Conservation (phyloP, 208 protist genomes). For the Leishmania turanica region DNA sequence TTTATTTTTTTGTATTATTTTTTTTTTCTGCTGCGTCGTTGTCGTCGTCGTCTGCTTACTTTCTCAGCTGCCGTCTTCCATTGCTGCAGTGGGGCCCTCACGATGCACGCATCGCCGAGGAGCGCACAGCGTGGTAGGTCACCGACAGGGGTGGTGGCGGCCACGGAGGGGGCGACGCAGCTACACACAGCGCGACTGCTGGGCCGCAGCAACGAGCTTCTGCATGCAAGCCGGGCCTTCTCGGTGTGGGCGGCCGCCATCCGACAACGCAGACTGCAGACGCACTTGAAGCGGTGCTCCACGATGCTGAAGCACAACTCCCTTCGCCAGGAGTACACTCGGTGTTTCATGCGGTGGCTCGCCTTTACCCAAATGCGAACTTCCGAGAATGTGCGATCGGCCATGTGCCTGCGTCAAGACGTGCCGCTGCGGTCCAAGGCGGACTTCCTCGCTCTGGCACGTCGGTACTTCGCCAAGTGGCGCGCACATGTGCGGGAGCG, state of each 20-base stretch:
- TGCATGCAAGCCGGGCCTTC: constrained; percentile 27
- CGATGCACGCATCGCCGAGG: neutral
- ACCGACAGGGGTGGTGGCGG: neutral
- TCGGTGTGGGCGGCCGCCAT: constrained; percentile 40
- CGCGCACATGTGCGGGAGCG: constrained; percentile 40
- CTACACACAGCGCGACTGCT: constrained; percentile 12
- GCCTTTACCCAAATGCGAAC: constrained; percentile 36
- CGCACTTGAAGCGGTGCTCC: constrained; percentile 70
- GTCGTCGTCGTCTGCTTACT: neutral
- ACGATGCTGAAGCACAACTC: constrained; percentile 58
- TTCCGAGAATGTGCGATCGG: constrained; percentile 13
- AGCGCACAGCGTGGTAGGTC: neutral
- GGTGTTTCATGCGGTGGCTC: constrained; percentile 74
- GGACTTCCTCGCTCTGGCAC: constrained; percentile 56
- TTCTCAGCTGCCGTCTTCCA: neutral
- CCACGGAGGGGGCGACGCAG: constrained; percentile 13
- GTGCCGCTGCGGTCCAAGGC: constrained; percentile 61
- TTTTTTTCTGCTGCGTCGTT: too few species aligned
- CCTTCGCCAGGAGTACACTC: constrained; percentile 41
- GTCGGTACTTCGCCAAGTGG: constrained; percentile 71
- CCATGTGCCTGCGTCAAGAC: constrained; percentile 35
- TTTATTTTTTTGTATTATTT: too few species aligned
- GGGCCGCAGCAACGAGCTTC: constrained; percentile 26
- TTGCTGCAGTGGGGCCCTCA: neutral
- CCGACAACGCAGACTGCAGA: constrained; percentile 36